Conservation (phyloP, 2,329 filamentous ascomycete species). For the Tolypocladium pustulatum region DNA sequence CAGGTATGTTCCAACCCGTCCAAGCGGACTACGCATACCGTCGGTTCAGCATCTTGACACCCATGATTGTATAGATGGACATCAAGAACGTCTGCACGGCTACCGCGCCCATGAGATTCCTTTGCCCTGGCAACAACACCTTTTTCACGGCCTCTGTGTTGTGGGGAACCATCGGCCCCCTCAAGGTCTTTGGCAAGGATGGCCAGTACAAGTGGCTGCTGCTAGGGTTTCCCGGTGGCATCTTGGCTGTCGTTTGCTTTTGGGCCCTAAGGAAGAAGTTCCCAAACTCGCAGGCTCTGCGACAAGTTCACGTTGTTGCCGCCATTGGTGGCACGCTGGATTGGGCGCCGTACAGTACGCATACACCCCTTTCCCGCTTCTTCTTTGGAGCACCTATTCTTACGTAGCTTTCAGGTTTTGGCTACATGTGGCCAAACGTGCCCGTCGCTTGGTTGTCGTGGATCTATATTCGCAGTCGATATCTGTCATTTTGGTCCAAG, state of each 20-base stretch:
- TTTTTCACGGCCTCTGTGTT: conserved; percentile 29
- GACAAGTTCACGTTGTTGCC: conserved; percentile 32
- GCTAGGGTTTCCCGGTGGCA: conserved; percentile 28
- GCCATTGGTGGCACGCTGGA: conserved; percentile 27
- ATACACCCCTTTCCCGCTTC: background rate
- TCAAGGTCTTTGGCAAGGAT: conserved; percentile 22
- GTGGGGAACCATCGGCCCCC: conserved; percentile 29
- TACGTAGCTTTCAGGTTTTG: conserved; percentile 12
- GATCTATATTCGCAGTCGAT: conserved; percentile 33
- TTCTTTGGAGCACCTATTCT: background rate
- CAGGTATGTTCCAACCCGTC: conserved; percentile 12
- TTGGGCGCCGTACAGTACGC: conserved; percentile 30
- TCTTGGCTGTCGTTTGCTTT: conserved; percentile 22
- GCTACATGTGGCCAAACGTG: conserved; percentile 35
- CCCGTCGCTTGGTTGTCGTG: conserved; percentile 36
- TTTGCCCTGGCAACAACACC: conserved; percentile 25
- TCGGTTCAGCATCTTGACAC: background rate
- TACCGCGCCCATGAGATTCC: conserved; percentile 23
- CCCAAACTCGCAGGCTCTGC: conserved; percentile 18
- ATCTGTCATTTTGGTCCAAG: conserved; percentile 39
- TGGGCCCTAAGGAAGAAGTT: conserved; percentile 23
- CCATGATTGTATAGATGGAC: conserved; percentile 11
- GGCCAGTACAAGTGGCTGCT: conserved; percentile 27
- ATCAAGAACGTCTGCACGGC: conserved; percentile 25
- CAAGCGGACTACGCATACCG: background rate